Evolutionary conservation across 208 protist species (phyloP), one percentile per base, ranked within the genome.

Genomic region (Strigomonas galati): DNA sequence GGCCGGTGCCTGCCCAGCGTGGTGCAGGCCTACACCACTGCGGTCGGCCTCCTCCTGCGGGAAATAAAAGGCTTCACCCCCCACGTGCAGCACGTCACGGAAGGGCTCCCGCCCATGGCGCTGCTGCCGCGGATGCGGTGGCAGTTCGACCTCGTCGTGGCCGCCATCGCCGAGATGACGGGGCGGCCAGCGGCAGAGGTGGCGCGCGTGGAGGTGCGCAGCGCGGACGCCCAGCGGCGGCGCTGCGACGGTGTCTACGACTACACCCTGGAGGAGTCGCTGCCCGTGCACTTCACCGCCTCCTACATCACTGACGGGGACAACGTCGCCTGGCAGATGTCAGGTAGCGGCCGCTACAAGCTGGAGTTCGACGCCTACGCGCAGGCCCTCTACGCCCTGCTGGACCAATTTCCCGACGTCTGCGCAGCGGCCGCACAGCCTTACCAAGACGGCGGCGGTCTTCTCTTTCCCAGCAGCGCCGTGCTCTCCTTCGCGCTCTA

Each of bases 311-410:
- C 24, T 1, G 40, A 46, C 27, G 24, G 12, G 73, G 74, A 73
- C 24, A 63, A 67, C 15, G 60, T 88, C 35, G 77, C 91, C 30
- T 95, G 84, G 82, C 82, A 92, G 70, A 67, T 74, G 1, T 81
- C 65, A 15, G 76, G 79, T 10, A 62, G 60, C 6, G 87, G 87
- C 15, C 82, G 87, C 15, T 96, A 96, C 62, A 75, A 83, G 0
- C 67, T 96, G 1, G 87, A 92, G 68, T 81, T 96, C 66, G 85
- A 96, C 46, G 84, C 82, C 44, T 91, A 92, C 69, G 81, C 84
- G 19, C 82, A 92, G 53, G 87, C 84, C 9, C 65, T 96, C 31
- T 77, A 76, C 46, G 74, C 92, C 59, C 76, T 96, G 43, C 75
- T 95, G 51, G 83, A 92, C 28, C 76, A 89, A 75, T 87, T 91